Percentiles rank a stretch among this genome's conserved stretches.
Conservation (phyloP, 305 asterid genomes). For the Fraxinus velutina region DNA sequence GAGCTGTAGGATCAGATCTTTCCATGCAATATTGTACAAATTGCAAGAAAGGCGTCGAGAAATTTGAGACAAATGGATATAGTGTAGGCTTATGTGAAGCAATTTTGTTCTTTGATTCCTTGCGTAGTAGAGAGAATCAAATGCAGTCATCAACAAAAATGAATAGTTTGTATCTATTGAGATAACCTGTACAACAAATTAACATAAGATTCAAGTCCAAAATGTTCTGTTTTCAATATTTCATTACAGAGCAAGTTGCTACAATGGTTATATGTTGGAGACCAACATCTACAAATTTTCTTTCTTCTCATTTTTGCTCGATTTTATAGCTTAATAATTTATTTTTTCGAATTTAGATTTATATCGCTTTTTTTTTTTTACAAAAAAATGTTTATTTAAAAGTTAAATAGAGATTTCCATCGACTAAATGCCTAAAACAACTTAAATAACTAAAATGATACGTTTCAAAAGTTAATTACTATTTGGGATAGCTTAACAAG, state of each 20-base stretch:
- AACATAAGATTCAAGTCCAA: not conserved
- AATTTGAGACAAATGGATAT: not conserved
- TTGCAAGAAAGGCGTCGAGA: not conserved
- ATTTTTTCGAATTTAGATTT: too few species aligned
- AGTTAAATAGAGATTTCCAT: not conserved
- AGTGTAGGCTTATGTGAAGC: not conserved
- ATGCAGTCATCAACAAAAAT: not conserved
- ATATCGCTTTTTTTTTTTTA: not conserved
- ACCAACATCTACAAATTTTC: not conserved
- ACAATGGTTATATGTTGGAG: not conserved
- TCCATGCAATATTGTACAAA: not conserved
- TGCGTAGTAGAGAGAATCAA: not conserved
- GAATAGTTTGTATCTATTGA: not conserved
- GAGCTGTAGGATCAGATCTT: not conserved
- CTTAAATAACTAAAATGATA: not conserved
- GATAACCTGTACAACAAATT: not conserved
- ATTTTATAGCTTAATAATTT: not conserved
- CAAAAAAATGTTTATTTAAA: not conserved
- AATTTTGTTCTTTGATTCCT: not conserved
- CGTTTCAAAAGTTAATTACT: not conserved
- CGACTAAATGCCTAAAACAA: not conserved
- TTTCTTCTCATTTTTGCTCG: not conserved
- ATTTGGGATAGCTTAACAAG: not conserved
- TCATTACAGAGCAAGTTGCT: not conserved
- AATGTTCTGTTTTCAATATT: too few species aligned